Evolutionary conservation across 1,139 yeast genomes (phyloP), one percentile per base, ranked within the genome.

Genomic region (Sugiyamaella neomexicana): DNA sequence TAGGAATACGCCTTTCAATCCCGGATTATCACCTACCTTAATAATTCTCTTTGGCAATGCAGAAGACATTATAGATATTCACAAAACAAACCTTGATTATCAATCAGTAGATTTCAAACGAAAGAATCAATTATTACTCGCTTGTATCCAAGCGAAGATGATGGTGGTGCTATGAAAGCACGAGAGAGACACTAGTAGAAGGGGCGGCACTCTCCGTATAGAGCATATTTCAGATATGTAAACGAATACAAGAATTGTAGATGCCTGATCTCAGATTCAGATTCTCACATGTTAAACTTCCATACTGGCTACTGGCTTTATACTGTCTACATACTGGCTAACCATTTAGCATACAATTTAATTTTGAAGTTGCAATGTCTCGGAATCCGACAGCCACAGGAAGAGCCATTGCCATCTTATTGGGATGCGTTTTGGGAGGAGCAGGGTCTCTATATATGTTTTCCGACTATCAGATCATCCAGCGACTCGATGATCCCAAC

Each of bases 11-110:
- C 13, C 13, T 36, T 29, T 7, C 39, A 10, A 9, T 23, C 38
- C 10, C 13, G 2, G n/a, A 20, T 20, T 20, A 20, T 3, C 9
- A 68, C 80, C 38, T 66, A 81, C 86, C 71, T 90, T 89, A 61
- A 89, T 88, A 64, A 90, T 90, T 76, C 97, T 81, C 73, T 89
- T 90, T 51, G 97, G 95, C 27, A 71, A 62, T 27, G 70, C 58
- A 46, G 56, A 51, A 16, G 56, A 46, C 55, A 52, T 54, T 31
- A 12, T 39, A 16, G 34, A 16, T 9, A 5, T n/a, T 12, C 16
- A 7, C 9, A 13, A n/a, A 34, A 34, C 13, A 31, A n/a, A 2
- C n/a, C 2, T 29, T 12, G n/a, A 29, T 12, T 9, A 29, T 3
- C 34, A 12, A 12, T 9, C 3, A 29, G 7, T 27, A 27, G 9